Base-by-base conservation (phyloP, 2,329 filamentous ascomycete genomes). In the Diplocarpon mali region DNA sequence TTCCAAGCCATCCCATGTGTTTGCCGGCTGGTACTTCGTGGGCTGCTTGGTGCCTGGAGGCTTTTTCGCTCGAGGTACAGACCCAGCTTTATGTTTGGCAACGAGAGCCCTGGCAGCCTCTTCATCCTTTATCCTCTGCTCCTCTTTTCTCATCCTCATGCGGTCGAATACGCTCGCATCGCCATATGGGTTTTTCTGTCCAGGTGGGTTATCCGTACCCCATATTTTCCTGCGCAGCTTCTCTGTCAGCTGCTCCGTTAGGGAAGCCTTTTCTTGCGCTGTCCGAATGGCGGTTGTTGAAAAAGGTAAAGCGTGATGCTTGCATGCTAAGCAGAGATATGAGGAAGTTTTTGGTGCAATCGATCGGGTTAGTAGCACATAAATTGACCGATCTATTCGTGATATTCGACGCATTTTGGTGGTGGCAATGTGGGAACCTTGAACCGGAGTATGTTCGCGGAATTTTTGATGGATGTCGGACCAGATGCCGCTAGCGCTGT, bases 1-100 rank as follows among this genome's bases (percentile, higher is more conserved):
- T 52, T 72, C 66, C 47, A 83, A 59, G 0, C 69, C 71, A 42
- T 73, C 63, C 70, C 72, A 75, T 3, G 63, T 69, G 29, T 58
- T 59, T 20, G 73, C 68, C 14, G 65, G 65, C 40, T 64, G 56
- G 59, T 76, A 76, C 20, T 32, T 11, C 49, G 46, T 45, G 34
- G 16, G 20, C 4, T 24, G 3, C 3, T 24, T 24, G 20, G 7
- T 24, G 20, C 20, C 4, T 7, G 20, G 3, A 24, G 20, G 20
- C 20, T 24, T 24, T 24, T 24, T 24, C 20, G 20, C 20, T 24
- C 20, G 20, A 24, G 20, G 20, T 24, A 24, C 20, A 24, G 20
- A 24, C 7, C 3, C 20, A 24, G 20, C 20, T 7, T 24, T 24
- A 7, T 2, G 2, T 15, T 30, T 30, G 17, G 10, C 27, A 16